Base-by-base conservation (phyloP, 352 stramenopile species). In the Globisporangium polare region DNA sequence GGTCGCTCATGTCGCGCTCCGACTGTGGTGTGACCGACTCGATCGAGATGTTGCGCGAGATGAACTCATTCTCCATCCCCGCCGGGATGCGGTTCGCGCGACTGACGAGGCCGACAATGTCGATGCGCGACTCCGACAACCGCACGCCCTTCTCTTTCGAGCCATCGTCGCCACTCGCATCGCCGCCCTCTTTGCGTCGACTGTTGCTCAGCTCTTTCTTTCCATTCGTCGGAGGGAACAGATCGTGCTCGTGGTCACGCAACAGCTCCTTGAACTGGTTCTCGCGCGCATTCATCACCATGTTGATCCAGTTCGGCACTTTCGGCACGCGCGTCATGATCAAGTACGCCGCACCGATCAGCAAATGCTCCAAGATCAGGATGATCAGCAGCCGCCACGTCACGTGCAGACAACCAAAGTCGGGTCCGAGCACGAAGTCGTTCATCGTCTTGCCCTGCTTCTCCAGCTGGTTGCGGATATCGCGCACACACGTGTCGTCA, bases 251-350 rank as follows among this genome's bases (percentile, higher is more conserved):
- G 45, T 83, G 73, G 26, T 66, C 60, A 20, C 77, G 67, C 35
- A 90, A 47, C 18, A 90, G 37, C 54, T 70, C 67, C 60, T 90
- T 90, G 53, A 90, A 89, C 53, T 86, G 73, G 17, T 80, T 83
- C 53, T 90, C 81, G 18, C 78, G 68, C 2, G 72, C 67, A 24
- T 69, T 73, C 77, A 88, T 86, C 5, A 89, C 65, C 9, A 75
- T 62, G 24, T 76, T 54, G 46, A 90, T 83, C 73, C 69, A 86
- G 20, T 60, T 58, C 8, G 81, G 81, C 7, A 88, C 73, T n/a
- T 66, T 63, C 18, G 81, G 72, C 53, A 89, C 60, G 17, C 69
- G 75, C 42, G 69, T 71, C 77, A 88, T 85, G 33, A 71, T 65
- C 26, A 82, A 47, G 57, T 90, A 90, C 9, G 78, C 77, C 3